Percentiles rank a stretch among this genome's conserved stretches.
Evolutionary conservation across 441 rosid genomes (phyloP).

Genomic region (Syzygium malaccense): DNA sequence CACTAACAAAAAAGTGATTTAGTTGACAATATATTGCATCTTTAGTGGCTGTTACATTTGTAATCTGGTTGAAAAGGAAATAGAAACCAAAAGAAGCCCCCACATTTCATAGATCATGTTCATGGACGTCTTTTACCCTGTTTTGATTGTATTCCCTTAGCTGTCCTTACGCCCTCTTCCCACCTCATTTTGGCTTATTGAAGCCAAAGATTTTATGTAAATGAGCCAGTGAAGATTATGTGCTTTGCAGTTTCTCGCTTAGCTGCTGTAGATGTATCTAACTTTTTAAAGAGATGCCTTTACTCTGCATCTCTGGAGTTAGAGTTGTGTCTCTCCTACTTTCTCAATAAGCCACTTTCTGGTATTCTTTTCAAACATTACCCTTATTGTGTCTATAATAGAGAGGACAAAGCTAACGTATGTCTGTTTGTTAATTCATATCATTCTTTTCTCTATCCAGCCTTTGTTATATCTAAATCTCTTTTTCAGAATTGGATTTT

Average conservation of each 20-base stretch:
- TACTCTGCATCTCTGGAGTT: not conserved
- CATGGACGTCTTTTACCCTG: not conserved
- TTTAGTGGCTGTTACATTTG: not conserved
- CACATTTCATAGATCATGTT: not conserved
- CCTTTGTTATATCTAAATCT: not conserved
- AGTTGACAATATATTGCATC: not conserved
- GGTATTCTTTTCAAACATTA: not conserved
- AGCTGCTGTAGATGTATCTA: not conserved
- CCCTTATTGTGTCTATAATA: not conserved
- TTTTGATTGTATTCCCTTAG: not conserved
- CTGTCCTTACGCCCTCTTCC: not conserved
- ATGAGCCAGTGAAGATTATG: not conserved
- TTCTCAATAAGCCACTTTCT: not conserved
- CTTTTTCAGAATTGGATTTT: not conserved
- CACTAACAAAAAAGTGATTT: not conserved
- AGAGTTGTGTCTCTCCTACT: not conserved
- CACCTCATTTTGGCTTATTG: not conserved
- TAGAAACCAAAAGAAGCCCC: not conserved
- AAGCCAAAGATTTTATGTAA: not conserved
- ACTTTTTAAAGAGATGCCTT: not conserved
- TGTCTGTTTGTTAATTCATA: not conserved
- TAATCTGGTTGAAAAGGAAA: not conserved
- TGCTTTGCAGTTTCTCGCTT: not conserved
- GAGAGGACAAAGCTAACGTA: not conserved
- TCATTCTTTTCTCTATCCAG: not conserved